Evolutionary conservation across 306 rosid species (phyloP), one percentile per base, ranked within the genome.

Genomic region (Parietaria judaica): DNA sequence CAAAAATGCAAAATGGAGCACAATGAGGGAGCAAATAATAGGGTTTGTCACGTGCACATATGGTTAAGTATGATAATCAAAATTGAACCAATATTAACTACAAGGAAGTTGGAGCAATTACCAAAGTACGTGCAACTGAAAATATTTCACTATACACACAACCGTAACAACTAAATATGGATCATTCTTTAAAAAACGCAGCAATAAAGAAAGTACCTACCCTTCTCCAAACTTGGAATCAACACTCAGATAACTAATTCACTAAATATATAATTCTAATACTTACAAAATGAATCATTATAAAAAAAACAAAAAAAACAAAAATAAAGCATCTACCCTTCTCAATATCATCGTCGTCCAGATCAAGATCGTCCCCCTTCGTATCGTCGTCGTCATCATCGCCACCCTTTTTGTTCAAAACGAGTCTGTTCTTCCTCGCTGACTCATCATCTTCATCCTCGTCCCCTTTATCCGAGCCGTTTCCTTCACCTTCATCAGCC

Each of bases 371-470:
- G 14, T 84, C 86, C 61, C 80, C 90, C 72, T 76, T 81, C 36
- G 79, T 77, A 72, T 88, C 95, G 4, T 90, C 95, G 34, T 90
- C 97, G 54, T 90, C 84, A 49, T 75, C 97, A 36, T 71, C 92
- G 14, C 81, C 90, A n/a, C 56, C 60, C 65, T 71, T 83, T 74
- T 82, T 91, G 69, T 77, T 77, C 55, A 85, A 83, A 8, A 82
- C 86, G 74, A 82, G 86, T 74, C 88, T 83, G 58, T 54, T 83
- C 74, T 82, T 91, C 80, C 96, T 80, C 2, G 72, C 80, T 14
- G 71, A 75, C 79, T 91, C 96, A 54, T 91, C 95, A 0, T 88
- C 98, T 66, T 85, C 98, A 71, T 87, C 96, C 74, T 85, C 98
- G 49, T 88, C 98, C 60, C 92, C 96, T 78, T 52, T 87, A 79